Conservation (phyloP, 805 yeast species). For the Metschnikowia anglica region DNA sequence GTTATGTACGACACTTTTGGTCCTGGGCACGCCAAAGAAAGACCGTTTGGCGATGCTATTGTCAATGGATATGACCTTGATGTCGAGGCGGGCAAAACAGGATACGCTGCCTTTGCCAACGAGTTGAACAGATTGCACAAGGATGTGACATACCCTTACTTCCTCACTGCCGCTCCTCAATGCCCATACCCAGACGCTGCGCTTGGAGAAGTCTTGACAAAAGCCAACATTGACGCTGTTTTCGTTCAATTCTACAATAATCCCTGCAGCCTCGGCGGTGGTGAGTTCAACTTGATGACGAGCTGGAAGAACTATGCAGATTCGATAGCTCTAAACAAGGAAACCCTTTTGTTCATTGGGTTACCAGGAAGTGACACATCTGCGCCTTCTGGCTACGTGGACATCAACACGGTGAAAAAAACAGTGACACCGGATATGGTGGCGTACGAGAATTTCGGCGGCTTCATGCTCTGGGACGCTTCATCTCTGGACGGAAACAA, state of each 20-base stretch:
- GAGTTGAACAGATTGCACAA: conserved; percentile 12
- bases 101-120: conserved; percentile 40
- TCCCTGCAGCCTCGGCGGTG: conserved; percentile 45
- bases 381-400: conserved; percentile 58
- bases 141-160: conserved; percentile 13
- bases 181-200: conserved; percentile 82
- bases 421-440: conserved; percentile 15
- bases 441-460: conserved; percentile 47
- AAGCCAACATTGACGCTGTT: conserved; percentile 72
- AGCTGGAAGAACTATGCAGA: conserved; percentile 65
- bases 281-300: conserved; percentile 59
- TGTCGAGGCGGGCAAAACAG: conserved; percentile 42
- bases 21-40: conserved; percentile 32
- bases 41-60: conserved; percentile 46
- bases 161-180: conserved; percentile 77
- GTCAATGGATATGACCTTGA: conserved; percentile 75
- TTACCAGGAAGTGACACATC: conserved; percentile 55
- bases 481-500: conserved; percentile 51
- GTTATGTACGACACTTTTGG: conserved; percentile 43
- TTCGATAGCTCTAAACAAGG: conserved; percentile 58
- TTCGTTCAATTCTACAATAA: conserved; percentile 91
- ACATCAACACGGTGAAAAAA: conserved; percentile 20
- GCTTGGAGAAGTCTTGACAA: conserved; percentile 35
- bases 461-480: conserved; percentile 87
- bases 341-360: conserved; percentile 72